phyloP scores from a whole-genome alignment of 108 stramenopile genomes.

The Parmales sp. region DNA sequence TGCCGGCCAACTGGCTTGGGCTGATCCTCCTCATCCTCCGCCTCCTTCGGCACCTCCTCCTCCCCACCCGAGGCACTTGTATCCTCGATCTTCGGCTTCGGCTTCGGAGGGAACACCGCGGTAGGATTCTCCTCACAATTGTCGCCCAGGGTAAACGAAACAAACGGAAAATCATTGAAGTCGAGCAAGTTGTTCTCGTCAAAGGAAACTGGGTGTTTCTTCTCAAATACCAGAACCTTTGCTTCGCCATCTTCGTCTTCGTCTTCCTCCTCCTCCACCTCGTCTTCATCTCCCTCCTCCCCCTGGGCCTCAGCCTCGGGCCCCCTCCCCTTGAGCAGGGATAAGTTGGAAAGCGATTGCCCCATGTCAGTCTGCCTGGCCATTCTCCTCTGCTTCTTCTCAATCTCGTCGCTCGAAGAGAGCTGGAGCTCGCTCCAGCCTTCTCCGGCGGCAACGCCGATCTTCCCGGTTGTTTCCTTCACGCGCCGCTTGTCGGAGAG shows the following conservation, averaged over 20 bases:
- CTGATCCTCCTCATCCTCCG: too few species aligned
- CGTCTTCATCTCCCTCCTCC: background rate
- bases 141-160: background rate
- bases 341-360: too few species aligned
- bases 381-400: background rate
- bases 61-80: background rate
- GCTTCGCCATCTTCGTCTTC: background rate
- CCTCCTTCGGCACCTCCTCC: too few species aligned
- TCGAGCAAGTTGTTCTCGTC: background rate
- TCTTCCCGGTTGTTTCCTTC: background rate
- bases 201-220: background rate
- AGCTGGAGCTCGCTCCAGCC: background rate
- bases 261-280: background rate
- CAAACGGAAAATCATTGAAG: constrained; percentile 5
- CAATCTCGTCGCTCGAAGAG: too few species aligned
- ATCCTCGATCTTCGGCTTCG: background rate
- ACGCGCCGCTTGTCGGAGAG: background rate
- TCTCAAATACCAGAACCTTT: background rate
- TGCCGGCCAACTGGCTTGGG: background rate
- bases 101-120: background rate
- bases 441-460: background rate
- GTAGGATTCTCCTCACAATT: background rate
- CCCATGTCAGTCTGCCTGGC: too few species aligned
- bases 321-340: too few species aligned
- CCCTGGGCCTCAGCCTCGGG: background rate